Conservation (phyloP, 257 asterid genomes). For the Solanum piurae region DNA sequence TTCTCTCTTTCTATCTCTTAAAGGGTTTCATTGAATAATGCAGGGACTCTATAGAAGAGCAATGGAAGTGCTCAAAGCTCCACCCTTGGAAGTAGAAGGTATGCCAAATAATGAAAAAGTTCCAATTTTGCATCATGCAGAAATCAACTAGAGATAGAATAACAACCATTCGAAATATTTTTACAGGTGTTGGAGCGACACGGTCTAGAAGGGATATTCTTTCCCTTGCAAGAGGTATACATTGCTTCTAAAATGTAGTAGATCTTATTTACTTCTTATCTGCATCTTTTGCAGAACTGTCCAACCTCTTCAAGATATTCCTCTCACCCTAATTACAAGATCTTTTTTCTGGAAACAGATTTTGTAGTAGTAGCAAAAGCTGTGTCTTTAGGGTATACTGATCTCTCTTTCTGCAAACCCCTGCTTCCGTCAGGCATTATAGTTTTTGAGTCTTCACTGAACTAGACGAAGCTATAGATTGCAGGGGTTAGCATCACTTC, state of each 20-base stretch:
- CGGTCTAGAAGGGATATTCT: constrained; percentile 46
- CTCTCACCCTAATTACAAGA: neutral
- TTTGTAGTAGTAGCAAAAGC: neutral
- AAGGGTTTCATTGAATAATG: neutral
- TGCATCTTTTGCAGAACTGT: neutral
- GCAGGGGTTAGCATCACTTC: neutral
- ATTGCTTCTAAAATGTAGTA: neutral
- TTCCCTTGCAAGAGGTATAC: constrained; percentile 81
- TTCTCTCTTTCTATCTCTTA: neutral
- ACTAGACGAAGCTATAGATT: neutral
- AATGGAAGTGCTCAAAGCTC: constrained; percentile 76
- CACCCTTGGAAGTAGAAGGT: constrained; percentile 60
- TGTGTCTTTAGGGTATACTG: neutral
- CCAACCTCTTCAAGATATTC: neutral
- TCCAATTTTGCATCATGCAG: neutral
- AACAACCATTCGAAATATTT: neutral
- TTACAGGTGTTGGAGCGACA: constrained; percentile 26
- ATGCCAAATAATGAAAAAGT: neutral
- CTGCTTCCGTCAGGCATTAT: neutral
- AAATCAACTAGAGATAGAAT: neutral
- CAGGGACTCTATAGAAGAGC: constrained; percentile 95
- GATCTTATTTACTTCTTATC: neutral
- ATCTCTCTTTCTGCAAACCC: neutral
- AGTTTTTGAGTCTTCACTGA: neutral
- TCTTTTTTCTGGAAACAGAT: neutral